Percentiles rank a stretch among this genome's conserved stretches.
Conservation (phyloP, 306 rosid genomes). For the Corylus americana region DNA sequence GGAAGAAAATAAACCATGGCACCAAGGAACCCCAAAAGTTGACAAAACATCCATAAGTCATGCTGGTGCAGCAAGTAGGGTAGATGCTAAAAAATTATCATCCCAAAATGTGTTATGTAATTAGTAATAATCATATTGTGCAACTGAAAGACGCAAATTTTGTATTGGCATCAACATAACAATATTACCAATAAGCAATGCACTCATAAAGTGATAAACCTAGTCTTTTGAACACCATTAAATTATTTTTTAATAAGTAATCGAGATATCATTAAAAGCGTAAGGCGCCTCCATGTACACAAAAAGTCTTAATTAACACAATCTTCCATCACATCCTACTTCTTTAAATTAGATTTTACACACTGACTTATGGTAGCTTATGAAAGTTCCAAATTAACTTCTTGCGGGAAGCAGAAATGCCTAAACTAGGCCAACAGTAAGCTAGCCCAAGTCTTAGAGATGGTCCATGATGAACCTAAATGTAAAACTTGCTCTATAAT, state of each 20-base stretch:
- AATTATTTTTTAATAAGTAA: background rate
- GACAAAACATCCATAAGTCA: background rate
- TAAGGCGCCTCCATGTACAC: too few species aligned
- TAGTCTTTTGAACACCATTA: background rate
- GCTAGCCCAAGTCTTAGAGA: background rate
- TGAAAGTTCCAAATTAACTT: background rate
- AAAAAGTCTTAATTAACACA: too few species aligned
- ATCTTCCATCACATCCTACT: too few species aligned
- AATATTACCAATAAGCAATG: too few species aligned
- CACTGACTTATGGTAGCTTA: background rate
- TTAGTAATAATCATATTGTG: background rate
- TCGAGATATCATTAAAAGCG: too few species aligned
- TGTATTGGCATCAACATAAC: too few species aligned
- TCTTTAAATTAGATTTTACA: background rate
- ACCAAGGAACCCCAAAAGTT: slow-evolving; percentile 22
- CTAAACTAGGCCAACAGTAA: background rate
- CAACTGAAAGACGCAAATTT: too few species aligned
- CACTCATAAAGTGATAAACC: too few species aligned
- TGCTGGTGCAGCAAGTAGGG: background rate
- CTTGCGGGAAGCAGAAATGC: background rate
- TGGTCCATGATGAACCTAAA: background rate
- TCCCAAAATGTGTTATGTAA: background rate
- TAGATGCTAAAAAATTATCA: background rate
- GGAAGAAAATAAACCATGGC: background rate
- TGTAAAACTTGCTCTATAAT: background rate